Base-by-base conservation (phyloP, 495 filamentous ascomycete species). In the Staphylotrichum tortipilum region DNA sequence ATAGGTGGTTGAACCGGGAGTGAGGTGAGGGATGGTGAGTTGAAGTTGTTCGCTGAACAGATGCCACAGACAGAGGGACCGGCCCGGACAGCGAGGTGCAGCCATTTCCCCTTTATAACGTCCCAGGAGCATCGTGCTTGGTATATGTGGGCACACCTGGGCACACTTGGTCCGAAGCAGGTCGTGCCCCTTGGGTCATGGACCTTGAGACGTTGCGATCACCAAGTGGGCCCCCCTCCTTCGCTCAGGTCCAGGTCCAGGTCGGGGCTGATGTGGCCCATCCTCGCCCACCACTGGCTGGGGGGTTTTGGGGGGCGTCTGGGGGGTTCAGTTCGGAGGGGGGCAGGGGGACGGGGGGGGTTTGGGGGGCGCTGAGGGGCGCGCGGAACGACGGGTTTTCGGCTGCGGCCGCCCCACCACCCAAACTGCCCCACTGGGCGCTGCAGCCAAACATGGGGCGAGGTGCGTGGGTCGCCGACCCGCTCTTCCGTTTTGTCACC, bases 401-500 rank as follows among this genome's bases (percentile, higher is more conserved):
- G 45, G 29, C 15, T 42, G 47, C 47, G 26, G 33, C 7, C 39
- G 30, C 49, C 34, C 40, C 40, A 44, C 49, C 34, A n/a, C 33
- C 39, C 40, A 17, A 30, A 31, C 34, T 14, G 49, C 41, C 43
- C 50, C 50, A 41, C 50, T 29, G 24, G n/a, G n/a, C 18, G 33
- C 23, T 45, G 41, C 34, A 42, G 34, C 49, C 39, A 40, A 18
- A 24, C 30, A 24, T 19, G 23, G 37, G 7, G 36, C 36, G n/a
- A 30, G 21, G 7, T 26, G 36, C 23, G 2, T 34, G 23, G 17
- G 30, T 8, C 30, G 21, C 21, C 22, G 38, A 19, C 35, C 43
- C 50, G 43, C 50, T 9, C 35, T 41, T 53, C 50, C 50, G 50
- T 53, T 47, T 53, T 42, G 24, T 9, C 22, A 8, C n/a, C 11